A percentile compares a stretch with the other conserved stretches of the same genome.
Conservation (phyloP, 768 basidiomycete genomes). For the Kwoniella heveanensis region DNA sequence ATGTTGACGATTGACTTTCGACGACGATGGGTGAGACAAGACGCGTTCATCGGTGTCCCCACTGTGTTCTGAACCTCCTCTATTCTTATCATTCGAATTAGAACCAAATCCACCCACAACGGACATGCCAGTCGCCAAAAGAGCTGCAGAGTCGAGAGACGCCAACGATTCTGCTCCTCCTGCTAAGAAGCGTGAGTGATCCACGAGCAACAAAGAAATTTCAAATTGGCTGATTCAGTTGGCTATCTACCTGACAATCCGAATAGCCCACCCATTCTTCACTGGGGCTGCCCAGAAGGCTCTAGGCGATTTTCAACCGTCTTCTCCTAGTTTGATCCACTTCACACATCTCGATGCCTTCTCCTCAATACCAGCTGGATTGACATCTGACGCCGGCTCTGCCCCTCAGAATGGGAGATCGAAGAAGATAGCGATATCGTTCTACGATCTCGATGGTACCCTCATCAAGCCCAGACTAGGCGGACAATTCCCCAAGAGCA, state of each 20-base stretch:
- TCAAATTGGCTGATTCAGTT: too few relatives aligned
- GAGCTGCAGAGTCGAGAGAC: conserved; percentile 10
- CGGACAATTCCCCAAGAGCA: conserved; percentile 59
- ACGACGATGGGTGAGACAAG: neutral
- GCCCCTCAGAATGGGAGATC: conserved; percentile 44
- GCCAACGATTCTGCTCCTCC: neutral
- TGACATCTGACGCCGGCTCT: too few relatives aligned
- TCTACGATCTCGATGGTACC: conserved; percentile 86
- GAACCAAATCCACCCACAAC: neutral
- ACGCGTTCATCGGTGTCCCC: conserved; percentile 11
- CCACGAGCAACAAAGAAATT: too few relatives aligned
- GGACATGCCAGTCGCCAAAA: conserved; percentile 20
- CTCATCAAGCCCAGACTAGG: conserved; percentile 63
- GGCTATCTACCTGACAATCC: neutral
- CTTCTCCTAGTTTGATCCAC: conserved; percentile 49
- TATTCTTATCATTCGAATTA: too few relatives aligned
- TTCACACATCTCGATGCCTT: conserved; percentile 53
- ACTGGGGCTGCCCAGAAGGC: conserved; percentile 22
- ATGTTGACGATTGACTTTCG: conserved; percentile 2
- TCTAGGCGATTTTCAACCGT: conserved; percentile 30
- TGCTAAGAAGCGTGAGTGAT: conserved; percentile 24
- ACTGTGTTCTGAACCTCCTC: too few relatives aligned
- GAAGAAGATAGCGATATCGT: conserved; percentile 64
- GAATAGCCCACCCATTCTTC: conserved; percentile 47
- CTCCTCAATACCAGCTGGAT: too few relatives aligned